Percentiles rank a stretch among this genome's conserved stretches.
phyloP scores from a whole-genome alignment of 2,329 filamentous ascomycete genomes.

The Aureobasidium sp. region DNA sequence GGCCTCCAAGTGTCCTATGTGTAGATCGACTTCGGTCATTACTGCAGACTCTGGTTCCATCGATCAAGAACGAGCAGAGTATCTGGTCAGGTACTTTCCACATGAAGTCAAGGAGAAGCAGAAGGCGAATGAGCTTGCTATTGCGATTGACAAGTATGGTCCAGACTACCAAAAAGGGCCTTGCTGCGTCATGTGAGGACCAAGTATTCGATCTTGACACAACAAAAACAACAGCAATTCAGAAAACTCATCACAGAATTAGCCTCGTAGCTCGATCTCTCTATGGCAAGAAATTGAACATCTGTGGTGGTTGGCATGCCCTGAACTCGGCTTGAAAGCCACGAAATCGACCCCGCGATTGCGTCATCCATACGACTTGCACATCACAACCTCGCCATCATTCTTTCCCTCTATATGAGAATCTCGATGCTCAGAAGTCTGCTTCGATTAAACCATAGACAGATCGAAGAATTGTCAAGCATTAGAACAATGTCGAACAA shows the following conservation, averaged over 20 bases:
- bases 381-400: neutral
- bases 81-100: conserved; percentile 68
- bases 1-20: conserved; percentile 66
- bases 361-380: conserved; percentile 9
- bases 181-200: conserved; percentile 25
- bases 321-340: neutral
- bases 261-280: neutral
- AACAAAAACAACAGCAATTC: no score
- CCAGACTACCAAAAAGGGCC: conserved; percentile 26
- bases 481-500: conserved; percentile 6
- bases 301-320: neutral
- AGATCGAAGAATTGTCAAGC: neutral
- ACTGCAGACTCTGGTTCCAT: conserved; percentile 61
- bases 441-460: neutral
- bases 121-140: conserved; percentile 63
- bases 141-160: conserved; percentile 45
- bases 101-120: conserved; percentile 57
- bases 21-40: conserved; percentile 63
- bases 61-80: conserved; percentile 59
- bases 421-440: neutral
- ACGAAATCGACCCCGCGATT: conserved; percentile 1
- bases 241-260: neutral
- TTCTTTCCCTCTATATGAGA: neutral
- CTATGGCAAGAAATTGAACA: no score
- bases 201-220: neutral